phyloP scores from a whole-genome alignment of 306 rosid genomes.

The Geum urbanum region DNA sequence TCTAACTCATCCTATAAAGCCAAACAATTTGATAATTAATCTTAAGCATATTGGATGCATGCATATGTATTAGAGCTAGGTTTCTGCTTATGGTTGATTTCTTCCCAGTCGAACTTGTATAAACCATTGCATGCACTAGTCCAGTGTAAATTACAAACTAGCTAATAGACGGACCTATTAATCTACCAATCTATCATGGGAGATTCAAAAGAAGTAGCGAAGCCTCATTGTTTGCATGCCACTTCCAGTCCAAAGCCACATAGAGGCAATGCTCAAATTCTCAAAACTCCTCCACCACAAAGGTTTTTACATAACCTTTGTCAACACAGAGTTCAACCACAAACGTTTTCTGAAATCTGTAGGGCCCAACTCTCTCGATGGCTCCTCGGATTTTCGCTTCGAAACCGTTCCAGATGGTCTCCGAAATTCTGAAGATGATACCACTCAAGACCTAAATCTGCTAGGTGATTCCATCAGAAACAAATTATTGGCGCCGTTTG shows the following conservation, averaged over 20 bases:
- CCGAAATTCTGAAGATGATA: neutral
- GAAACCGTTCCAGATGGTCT: conserved; percentile 14
- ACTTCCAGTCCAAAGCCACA: conserved; percentile 9
- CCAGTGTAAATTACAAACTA: neutral
- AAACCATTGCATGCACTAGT: too few relatives aligned
- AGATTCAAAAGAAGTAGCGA: neutral
- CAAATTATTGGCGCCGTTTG: neutral
- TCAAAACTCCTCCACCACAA: conserved; percentile 23
- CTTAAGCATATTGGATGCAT: too few relatives aligned
- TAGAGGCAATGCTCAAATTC: conserved; percentile 17
- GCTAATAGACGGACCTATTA: neutral
- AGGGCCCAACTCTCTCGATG: neutral
- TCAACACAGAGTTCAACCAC: conserved; percentile 24
- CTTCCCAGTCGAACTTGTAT: too few relatives aligned
- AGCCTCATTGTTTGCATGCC: conserved; percentile 24
- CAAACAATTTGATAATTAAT: too few relatives aligned
- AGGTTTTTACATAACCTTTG: conserved; percentile 22
- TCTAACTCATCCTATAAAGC: too few relatives aligned
- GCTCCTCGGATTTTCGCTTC: neutral
- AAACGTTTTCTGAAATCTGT: neutral
- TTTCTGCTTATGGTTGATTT: too few relatives aligned
- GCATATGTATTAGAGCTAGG: too few relatives aligned
- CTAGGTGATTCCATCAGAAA: conserved; percentile 4
- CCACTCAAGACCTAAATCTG: neutral
- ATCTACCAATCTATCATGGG: neutral